Conservation (phyloP, 2,329 filamentous ascomycete species). For the Coniochaeta prunicola region DNA sequence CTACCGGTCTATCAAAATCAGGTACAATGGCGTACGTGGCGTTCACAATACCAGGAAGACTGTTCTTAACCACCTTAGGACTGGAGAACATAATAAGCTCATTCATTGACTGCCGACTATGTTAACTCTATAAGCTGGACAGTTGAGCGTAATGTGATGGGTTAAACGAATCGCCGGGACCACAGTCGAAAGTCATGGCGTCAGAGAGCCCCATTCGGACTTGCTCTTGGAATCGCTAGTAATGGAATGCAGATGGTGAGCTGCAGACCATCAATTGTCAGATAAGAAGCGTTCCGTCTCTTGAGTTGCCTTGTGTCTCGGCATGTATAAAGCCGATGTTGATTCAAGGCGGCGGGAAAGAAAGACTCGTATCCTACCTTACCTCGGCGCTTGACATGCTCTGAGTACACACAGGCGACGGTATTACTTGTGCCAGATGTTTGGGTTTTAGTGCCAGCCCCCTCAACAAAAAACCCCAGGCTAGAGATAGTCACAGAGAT, state of each 20-base stretch:
- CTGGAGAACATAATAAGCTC: neutral
- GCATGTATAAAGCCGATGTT: neutral
- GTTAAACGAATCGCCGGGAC: constrained; percentile 57
- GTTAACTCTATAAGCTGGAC: neutral
- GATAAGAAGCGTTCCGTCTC: constrained; percentile 34
- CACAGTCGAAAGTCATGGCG: constrained; percentile 36
- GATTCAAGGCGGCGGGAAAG: neutral
- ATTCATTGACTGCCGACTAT: neutral
- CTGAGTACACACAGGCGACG: neutral
- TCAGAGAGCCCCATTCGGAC: constrained; percentile 52
- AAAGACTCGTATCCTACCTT: neutral
- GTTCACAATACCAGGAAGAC: neutral
- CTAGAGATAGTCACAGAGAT: neutral
- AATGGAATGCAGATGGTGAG: constrained; percentile 45
- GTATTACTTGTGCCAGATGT: neutral
- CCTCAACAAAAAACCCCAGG: no score
- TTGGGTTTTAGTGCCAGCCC: neutral
- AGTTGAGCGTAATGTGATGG: constrained; percentile 40
- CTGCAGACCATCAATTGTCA: constrained; percentile 50
- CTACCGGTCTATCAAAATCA: no score
- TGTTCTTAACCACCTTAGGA: neutral
- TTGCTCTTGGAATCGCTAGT: constrained; percentile 51
- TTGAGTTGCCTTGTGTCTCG: neutral
- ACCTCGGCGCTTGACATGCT: neutral
- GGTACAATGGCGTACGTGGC: neutral